Percentiles rank a stretch among this genome's conserved stretches.
These are phyloP conservation scores for Annulohypoxylon stygium DNA, from an alignment of 495 filamentous ascomycete species.

Conservation along the genomic window DNA sequence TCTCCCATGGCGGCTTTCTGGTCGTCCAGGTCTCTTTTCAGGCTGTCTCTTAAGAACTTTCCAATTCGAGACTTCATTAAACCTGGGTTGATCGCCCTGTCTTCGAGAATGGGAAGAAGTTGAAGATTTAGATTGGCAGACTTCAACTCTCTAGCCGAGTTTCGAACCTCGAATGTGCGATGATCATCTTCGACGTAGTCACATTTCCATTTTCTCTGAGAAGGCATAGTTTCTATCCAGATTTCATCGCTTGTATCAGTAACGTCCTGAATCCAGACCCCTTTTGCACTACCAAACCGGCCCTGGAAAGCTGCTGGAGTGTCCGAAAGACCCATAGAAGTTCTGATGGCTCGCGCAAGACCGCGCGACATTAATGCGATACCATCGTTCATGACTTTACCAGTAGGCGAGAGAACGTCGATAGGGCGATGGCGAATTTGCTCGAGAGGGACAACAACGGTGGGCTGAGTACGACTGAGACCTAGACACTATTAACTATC, in stretches of 20 bases:
- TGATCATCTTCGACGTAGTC: conserved; percentile 64
- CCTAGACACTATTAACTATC: conserved; percentile 41
- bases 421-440: conserved; percentile 53
- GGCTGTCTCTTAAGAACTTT: conserved; percentile 68
- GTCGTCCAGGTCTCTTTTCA: conserved; percentile 70
- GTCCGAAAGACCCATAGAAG: conserved; percentile 68
- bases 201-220: conserved; percentile 83
- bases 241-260: conserved; percentile 56
- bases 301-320: conserved; percentile 84
- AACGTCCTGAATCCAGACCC: conserved; percentile 84
- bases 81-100: conserved; percentile 66
- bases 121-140: conserved; percentile 80
- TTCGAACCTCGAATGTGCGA: conserved; percentile 80
- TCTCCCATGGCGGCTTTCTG: conserved; percentile 69
- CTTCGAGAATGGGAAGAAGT: conserved; percentile 80
- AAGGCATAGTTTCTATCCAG: conserved; percentile 85
- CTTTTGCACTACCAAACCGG: conserved; percentile 86
- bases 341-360: conserved; percentile 71
- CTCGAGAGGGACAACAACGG: conserved; percentile 51
- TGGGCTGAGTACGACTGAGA: conserved; percentile 59
- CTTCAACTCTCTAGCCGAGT: conserved; percentile 70
- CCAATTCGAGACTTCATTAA: conserved; percentile 69
- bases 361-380: conserved; percentile 77
- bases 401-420: conserved; percentile 55
- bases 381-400: conserved; percentile 83